Evolutionary conservation across 768 basidiomycete genomes (phyloP), one percentile per base, ranked within the genome.

Genomic region (Chalciporus piperatus): DNA sequence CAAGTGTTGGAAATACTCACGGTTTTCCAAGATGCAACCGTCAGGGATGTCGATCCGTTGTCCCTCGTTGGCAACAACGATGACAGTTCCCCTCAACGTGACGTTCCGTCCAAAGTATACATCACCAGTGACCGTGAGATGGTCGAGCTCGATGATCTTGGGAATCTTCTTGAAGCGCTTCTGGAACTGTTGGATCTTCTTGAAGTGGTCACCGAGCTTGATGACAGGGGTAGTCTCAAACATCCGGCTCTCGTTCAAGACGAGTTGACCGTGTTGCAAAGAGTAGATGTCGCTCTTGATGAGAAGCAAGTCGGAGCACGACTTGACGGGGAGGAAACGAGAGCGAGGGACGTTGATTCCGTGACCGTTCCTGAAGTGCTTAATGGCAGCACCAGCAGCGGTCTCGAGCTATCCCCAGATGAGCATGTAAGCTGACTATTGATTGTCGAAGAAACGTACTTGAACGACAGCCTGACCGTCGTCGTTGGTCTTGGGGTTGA

Each of bases 131-230:
- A 87, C 82, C 20, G 87, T 88, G 61, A 88, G 72, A 67, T 88
- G 86, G 70, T 87, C 87, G 41, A 86, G 75, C 66, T 88, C 87
- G 55, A 83, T 71, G 58, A 87, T 83, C 66, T 79, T 79, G 32
- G 87, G 86, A 50, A 88, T 85, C 66, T 81, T 81, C 72, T 83
- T 83, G 82, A 87, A 87, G 13, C 85, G 79, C 62, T 85, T 84
- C 70, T 86, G 82, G 74, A 87, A 87, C 58, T 82, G 70, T 45
- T 73, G 73, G 50, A 82, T 81, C 78, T 88, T 88, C 77, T 87
- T 88, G 72, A 88, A 88, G 63, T 83, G 78, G 63, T 85, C 84
- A 27, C 85, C 84, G 30, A 87, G 82, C 74, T 88, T 88, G 72
- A 88, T 82, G 52, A 88, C 86, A 2, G 87, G 87, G 2, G 82